These are phyloP conservation scores for Phenoliferia sp. DNA, from an alignment of 1,284 basidiomycete genomes.

Conservation along the genomic window DNA sequence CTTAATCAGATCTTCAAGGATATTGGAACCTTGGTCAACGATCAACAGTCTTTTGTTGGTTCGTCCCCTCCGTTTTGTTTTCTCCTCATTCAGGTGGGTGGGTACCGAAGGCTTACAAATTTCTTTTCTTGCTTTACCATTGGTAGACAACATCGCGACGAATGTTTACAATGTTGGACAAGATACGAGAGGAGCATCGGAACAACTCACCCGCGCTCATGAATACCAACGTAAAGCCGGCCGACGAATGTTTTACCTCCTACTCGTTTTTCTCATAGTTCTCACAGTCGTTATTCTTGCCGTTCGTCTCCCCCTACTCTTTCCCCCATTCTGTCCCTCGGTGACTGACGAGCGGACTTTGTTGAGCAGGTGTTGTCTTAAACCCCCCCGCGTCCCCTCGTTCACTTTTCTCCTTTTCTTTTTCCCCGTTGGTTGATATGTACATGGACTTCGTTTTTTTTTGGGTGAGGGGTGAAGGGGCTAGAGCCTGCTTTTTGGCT, in stretches of 20 bases:
- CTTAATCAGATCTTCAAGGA: constrained; percentile 96
- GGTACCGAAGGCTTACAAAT: too few relatives aligned
- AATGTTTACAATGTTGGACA: constrained; percentile 84
- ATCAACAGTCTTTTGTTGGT: constrained; percentile 95
- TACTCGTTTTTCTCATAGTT: constrained; percentile 76
- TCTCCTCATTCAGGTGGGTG: not conserved
- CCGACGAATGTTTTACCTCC: constrained; percentile 77
- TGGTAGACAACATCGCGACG: constrained; percentile 87
- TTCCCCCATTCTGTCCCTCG: too few relatives aligned
- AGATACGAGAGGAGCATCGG: constrained; percentile 76
- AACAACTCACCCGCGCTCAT: constrained; percentile 82
- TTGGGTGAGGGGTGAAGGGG: too few relatives aligned
- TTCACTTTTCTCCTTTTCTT: too few relatives aligned
- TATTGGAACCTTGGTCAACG: constrained; percentile 85
- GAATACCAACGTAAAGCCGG: constrained; percentile 95
- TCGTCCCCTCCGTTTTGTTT: constrained; percentile 35
- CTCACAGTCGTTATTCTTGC: constrained; percentile 85
- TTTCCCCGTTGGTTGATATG: too few relatives aligned
- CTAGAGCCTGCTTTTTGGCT: too few relatives aligned
- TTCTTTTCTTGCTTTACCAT: not conserved
- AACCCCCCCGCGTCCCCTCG: too few relatives aligned
- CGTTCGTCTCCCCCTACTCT: constrained; percentile 49
- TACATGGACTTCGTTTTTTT: too few relatives aligned
- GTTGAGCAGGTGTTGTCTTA: not conserved
- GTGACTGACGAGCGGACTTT: not conserved